Evolutionary conservation across 192 early-diverging fungal species (phyloP).

Genomic region (Coemansia sp.): DNA sequence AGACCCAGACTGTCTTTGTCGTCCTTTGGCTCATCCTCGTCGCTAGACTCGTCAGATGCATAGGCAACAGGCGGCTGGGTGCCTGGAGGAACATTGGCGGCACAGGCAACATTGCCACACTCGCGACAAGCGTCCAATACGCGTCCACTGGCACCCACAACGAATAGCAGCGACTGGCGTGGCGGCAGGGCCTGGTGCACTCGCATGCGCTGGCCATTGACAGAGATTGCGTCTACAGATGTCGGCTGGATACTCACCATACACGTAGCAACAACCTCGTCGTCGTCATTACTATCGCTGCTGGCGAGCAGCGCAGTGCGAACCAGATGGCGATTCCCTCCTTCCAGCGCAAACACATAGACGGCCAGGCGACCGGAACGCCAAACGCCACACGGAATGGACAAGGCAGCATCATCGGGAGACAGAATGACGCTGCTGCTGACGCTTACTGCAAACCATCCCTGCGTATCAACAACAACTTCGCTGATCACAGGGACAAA

Average conservation of each 20-base stretch:
- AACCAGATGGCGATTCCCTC: constrained; percentile 11
- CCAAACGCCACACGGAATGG: constrained; percentile 12
- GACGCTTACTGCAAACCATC: constrained; percentile 22
- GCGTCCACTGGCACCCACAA: constrained; percentile 14
- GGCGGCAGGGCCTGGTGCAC: constrained; percentile 13
- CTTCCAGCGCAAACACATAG: constrained; percentile 15
- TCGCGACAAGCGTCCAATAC: constrained; percentile 10
- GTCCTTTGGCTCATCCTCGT: background rate
- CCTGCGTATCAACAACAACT: constrained; percentile 22
- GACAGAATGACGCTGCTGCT: background rate
- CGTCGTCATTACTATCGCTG: background rate
- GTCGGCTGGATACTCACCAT: background rate
- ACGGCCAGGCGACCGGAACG: constrained; percentile 10
- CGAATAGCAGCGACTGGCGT: constrained; percentile 24
- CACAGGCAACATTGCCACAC: constrained; percentile 21
- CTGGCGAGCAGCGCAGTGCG: constrained; percentile 14
- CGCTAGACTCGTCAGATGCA: constrained; percentile 14
- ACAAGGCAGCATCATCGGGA: background rate
- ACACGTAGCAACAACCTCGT: background rate
- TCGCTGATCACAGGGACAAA: constrained; percentile 37
- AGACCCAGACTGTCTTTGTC: background rate
- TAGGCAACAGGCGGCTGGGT: background rate
- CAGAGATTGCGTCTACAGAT: background rate
- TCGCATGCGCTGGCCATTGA: constrained; percentile 41
- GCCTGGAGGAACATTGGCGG: background rate